Base-by-base conservation (phyloP, 1,284 basidiomycete genomes). In the Golubevia sp. region DNA sequence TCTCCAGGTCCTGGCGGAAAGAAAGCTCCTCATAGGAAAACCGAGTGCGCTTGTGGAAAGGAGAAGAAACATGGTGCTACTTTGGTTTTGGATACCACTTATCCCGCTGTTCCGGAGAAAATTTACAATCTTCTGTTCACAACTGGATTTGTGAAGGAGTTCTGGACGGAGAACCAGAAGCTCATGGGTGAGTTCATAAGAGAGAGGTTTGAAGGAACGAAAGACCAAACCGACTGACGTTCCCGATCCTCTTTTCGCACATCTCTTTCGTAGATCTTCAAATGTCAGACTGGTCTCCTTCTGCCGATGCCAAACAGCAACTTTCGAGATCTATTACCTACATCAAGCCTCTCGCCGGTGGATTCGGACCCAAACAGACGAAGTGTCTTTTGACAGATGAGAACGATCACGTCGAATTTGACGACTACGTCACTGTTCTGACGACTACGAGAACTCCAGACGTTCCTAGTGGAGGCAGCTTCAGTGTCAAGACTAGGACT, bases 91-190 rank as follows among this genome's bases (percentile, higher is more conserved):
- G 92, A 96, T 70, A 87, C 88, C 1, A 87, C 90, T 0, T 87
- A 97, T 59, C 93, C 94, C 8, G 92, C 92, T 26, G 91, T 93
- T 0, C 95, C 95, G 1, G 95, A 97, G 77, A 92, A 92, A 86
- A 91, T 98, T 55, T 93, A 97, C 86, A 95, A 95, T 78, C 86
- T 99, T 72, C 92, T 99, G 86, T 98, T 98, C 84, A 91, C 93
- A 58, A 94, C 92, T 84, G 94, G 91, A 27, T 99, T 98, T 86
- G 92, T 95, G 82, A 95, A 94, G 83, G 91, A 92, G 34, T 99
- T 99, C 84, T 90, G 96, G 90, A 86, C 87, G 24, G 88, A 90
- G 13, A 89, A 93, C 70, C 94, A 98, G 84, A 94, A 93, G 79
- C 87, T 99, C n/a, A 86, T 88, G 55, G 93, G 94, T 94, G 72